These are phyloP conservation scores for Coccomyxa subellipsoidea DNA, from an alignment of 163 green algal species.

Conservation along the genomic window DNA sequence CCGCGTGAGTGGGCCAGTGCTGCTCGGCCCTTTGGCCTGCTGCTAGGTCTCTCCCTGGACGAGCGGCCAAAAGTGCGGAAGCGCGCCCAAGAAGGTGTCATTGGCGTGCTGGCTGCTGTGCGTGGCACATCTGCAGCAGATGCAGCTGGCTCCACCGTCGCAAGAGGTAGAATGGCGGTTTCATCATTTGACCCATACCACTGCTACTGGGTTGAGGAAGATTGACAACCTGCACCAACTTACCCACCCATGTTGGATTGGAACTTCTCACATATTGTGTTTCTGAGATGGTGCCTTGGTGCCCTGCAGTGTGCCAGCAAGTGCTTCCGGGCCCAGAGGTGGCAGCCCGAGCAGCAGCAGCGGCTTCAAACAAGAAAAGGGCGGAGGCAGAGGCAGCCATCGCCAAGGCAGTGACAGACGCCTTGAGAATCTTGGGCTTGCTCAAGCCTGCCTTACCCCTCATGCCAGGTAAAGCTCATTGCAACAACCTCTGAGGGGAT, in stretches of 20 bases:
- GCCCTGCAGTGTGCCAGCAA: constrained; percentile 55
- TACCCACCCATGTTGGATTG: too few species aligned
- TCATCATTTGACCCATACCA: too few species aligned
- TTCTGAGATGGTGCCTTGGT: too few species aligned
- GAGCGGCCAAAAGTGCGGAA: constrained; percentile 78
- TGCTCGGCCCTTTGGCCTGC: constrained; percentile 41
- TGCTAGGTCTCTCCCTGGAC: constrained; percentile 65
- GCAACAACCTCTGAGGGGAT: not conserved
- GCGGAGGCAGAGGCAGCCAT: constrained; percentile 68
- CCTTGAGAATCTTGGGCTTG: constrained; percentile 73
- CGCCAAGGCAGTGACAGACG: constrained; percentile 61
- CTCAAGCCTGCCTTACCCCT: constrained; percentile 59
- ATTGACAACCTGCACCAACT: too few species aligned
- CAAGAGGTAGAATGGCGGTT: constrained; percentile 27
- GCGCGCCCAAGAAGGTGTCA: constrained; percentile 45
- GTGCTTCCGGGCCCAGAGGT: constrained; percentile 67
- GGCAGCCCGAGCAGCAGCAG: constrained; percentile 59
- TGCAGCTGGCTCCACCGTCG: constrained; percentile 48
- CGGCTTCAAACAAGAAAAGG: constrained; percentile 67
- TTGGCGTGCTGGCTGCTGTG: constrained; percentile 62
- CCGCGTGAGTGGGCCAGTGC: constrained; percentile 62
- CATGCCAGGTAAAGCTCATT: constrained; percentile 26
- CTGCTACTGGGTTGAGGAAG: not conserved
- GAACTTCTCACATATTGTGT: too few species aligned
- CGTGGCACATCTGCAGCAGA: constrained; percentile 42